A percentile compares a stretch with the other conserved stretches of the same genome.
Conservation (phyloP, 768 basidiomycete genomes). For the Leucocoprinus leucothites region DNA sequence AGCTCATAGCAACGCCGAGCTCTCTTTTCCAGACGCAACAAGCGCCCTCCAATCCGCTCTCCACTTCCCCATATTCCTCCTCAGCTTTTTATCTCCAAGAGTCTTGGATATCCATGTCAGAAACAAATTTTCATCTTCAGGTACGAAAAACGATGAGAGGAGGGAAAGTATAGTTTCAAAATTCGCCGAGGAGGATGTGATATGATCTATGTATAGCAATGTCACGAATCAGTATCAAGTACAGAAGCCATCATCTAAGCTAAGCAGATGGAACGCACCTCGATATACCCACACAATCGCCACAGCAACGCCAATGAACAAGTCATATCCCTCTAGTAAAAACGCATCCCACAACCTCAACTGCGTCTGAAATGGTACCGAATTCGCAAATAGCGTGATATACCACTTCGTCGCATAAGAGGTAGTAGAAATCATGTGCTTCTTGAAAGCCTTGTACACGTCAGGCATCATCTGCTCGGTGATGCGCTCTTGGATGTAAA, state of each 20-base stretch:
- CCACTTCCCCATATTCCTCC: conserved; percentile 72
- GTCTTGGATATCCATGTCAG: conserved; percentile 76
- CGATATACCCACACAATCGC: conserved; percentile 90
- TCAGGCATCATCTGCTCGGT: conserved; percentile 86
- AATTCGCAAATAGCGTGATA: conserved; percentile 95
- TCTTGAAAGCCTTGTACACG: conserved; percentile 82
- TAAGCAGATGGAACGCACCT: conserved; percentile 45
- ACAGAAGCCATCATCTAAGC: neutral
- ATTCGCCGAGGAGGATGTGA: conserved; percentile 72
- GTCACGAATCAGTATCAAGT: neutral
- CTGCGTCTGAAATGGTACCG: conserved; percentile 94
- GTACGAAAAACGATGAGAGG: conserved; percentile 92
- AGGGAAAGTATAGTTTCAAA: conserved; percentile 93
- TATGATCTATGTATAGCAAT: conserved; percentile 56
- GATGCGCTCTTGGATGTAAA: conserved; percentile 91
- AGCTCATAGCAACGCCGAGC: conserved; percentile 51
- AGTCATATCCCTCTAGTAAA: conserved; percentile 84
- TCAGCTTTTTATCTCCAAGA: conserved; percentile 60
- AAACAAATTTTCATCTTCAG: conserved; percentile 82
- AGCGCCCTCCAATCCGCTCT: conserved; percentile 75
- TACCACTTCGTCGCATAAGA: conserved; percentile 99
- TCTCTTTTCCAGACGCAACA: conserved; percentile 62
- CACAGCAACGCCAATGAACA: conserved; percentile 81
- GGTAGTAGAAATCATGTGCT: conserved; percentile 88
- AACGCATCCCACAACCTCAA: conserved; percentile 94